These are phyloP conservation scores for Pythium insidiosum DNA, from an alignment of 352 stramenopile genomes.

Conservation along the genomic window DNA sequence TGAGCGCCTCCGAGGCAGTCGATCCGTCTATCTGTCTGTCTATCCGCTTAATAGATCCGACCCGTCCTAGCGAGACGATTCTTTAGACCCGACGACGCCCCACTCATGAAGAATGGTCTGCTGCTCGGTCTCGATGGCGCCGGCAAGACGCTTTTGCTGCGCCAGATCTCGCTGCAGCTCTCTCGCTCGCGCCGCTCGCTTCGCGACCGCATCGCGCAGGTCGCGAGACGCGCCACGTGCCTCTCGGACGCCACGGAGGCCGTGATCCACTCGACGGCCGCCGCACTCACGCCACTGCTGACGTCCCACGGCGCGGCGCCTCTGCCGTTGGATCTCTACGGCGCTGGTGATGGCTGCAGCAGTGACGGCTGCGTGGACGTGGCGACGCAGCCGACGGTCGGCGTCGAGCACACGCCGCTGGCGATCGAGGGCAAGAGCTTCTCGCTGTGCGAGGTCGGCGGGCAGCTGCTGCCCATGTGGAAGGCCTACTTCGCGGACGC, in stretches of 20 bases:
- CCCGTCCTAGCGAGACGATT: no score
- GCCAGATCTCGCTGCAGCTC: constrained; percentile 40
- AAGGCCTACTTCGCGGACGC: constrained; percentile 51
- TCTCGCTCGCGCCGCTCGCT: constrained; percentile 30
- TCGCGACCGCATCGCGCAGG: constrained; percentile 26
- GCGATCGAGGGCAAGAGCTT: constrained; percentile 26
- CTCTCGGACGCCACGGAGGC: not conserved
- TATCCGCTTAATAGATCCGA: no score
- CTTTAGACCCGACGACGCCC: no score
- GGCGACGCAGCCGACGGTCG: constrained; percentile 53
- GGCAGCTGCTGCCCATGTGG: constrained; percentile 66
- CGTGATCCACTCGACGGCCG: no score
- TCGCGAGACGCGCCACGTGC: constrained; percentile 12
- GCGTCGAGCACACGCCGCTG: constrained; percentile 52
- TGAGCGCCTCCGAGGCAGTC: no score
- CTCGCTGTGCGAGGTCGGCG: constrained; percentile 55
- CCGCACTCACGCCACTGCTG: no score
- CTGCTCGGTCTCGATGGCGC: constrained; percentile 57
- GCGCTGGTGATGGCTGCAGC: no score
- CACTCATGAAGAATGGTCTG: constrained; percentile 52
- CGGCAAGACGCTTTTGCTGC: constrained; percentile 65
- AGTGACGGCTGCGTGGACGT: constrained; percentile 7
- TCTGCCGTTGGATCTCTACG: no score
- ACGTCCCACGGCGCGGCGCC: no score
- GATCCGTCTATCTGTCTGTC: no score